Evolutionary conservation across 1,284 basidiomycete species (phyloP).

Genomic region (Apiotrichum laibachii): DNA sequence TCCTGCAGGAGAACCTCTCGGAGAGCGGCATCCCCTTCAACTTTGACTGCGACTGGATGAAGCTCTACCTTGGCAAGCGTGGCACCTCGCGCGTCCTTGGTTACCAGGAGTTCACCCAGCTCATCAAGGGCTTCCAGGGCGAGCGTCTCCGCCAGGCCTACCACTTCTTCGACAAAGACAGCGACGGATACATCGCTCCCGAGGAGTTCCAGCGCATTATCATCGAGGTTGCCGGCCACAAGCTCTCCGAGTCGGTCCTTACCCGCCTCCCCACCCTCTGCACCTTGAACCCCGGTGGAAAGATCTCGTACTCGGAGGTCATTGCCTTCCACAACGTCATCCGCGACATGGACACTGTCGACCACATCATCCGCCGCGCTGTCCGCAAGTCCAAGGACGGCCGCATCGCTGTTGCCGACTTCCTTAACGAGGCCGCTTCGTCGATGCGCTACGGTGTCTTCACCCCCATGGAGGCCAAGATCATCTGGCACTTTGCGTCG

Average conservation of each 20-base stretch:
- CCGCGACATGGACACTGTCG: constrained; percentile 87
- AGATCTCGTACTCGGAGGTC: constrained; percentile 91
- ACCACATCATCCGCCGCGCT: constrained; percentile 61
- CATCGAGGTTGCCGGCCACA: constrained; percentile 89
- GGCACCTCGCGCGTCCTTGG: constrained; percentile 85
- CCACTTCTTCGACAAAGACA: constrained; percentile 78
- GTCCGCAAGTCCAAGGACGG: constrained; percentile 87
- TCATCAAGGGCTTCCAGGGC: constrained; percentile 95
- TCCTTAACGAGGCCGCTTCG: constrained; percentile 53
- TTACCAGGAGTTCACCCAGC: constrained; percentile 85
- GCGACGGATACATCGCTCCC: constrained; percentile 85
- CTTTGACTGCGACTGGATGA: constrained; percentile 93
- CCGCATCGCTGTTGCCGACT: constrained; percentile 62
- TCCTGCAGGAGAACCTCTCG: constrained; percentile 72
- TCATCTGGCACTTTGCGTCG: constrained; percentile 92
- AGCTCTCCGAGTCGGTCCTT: constrained; percentile 85
- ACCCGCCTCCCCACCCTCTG: constrained; percentile 84
- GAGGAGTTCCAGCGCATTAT: constrained; percentile 92
- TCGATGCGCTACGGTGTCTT: constrained; percentile 82
- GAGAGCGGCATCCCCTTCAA: constrained; percentile 77
- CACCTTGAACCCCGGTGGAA: constrained; percentile 77
- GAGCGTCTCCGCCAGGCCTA: constrained; percentile 92
- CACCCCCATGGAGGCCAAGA: constrained; percentile 91
- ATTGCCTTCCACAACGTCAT: constrained; percentile 82
- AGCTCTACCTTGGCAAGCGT: constrained; percentile 86